Percentiles rank a stretch among this genome's conserved stretches.
phyloP scores from a whole-genome alignment of 148 eudicot genomes.

The Dysphania ambrosioides region DNA sequence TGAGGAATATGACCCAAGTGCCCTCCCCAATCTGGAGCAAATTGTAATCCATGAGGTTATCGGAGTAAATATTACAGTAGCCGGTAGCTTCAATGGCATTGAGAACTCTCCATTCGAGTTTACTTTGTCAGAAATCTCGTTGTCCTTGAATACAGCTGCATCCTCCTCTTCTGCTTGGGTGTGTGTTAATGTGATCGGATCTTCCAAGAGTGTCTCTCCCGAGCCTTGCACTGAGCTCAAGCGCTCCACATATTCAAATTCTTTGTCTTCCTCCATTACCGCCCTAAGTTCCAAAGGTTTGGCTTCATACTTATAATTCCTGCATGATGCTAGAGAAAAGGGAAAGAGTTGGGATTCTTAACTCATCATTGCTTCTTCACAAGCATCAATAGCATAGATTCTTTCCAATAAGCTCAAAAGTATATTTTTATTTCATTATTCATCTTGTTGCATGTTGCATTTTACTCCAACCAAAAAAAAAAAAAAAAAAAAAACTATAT shows the following conservation, averaged over 20 bases:
- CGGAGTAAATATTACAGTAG: slow-evolving; percentile 35
- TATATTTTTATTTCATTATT: slow-evolving; percentile 27
- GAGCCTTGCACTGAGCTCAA: slow-evolving; percentile 46
- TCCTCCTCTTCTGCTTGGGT: slow-evolving; percentile 30
- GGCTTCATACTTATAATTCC: slow-evolving; percentile 28
- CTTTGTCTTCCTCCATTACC: slow-evolving; percentile 26
- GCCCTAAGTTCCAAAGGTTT: slow-evolving; percentile 27
- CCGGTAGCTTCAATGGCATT: slow-evolving; percentile 48
- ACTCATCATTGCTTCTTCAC: slow-evolving; percentile 10
- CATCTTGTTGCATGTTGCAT: slow-evolving; percentile 34
- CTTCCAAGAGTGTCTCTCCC: slow-evolving; percentile 37
- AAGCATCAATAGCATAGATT: slow-evolving; percentile 33
- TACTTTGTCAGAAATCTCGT: slow-evolving; percentile 36
- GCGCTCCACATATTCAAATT: slow-evolving; percentile 3
- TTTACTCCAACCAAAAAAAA: slow-evolving; percentile 22
- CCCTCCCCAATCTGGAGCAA: slow-evolving; percentile 33
- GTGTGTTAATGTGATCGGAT: slow-evolving; percentile 46
- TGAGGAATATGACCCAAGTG: slow-evolving; percentile 35
- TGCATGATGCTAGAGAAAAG: slow-evolving; percentile 5
- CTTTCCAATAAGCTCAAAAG: slow-evolving; percentile 37
- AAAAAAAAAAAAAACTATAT: too few relatives aligned
- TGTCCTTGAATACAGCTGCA: slow-evolving; percentile 27
- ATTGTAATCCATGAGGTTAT: slow-evolving; percentile 33
- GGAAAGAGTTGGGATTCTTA: background rate
- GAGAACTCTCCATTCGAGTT: slow-evolving; percentile 41